A percentile compares a stretch with the other conserved stretches of the same genome.
phyloP scores from a whole-genome alignment of 2,329 filamentous ascomycete species.

The Cryphonectria naterciae region DNA sequence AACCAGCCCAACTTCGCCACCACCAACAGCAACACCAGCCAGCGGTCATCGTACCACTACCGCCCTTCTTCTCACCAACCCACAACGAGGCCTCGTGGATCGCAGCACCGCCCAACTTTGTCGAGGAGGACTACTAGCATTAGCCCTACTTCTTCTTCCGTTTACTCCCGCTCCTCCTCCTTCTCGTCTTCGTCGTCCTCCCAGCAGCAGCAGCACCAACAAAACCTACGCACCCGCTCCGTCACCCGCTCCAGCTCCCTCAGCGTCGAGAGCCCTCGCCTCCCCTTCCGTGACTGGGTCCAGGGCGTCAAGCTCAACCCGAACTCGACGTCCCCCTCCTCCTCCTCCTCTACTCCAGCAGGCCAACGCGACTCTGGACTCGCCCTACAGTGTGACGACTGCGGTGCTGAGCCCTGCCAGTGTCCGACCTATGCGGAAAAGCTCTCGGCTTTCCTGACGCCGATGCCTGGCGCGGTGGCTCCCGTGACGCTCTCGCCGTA shows the following conservation, averaged over 20 bases:
- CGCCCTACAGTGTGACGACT: constrained; percentile 25
- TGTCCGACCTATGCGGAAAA: constrained; percentile 27
- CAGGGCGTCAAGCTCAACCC: constrained; percentile 24
- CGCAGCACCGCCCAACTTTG: constrained; percentile 7
- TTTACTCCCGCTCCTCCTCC: constrained; percentile 16
- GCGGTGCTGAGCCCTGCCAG: constrained; percentile 24
- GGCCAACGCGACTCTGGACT: constrained; percentile 27
- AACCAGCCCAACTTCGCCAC: background rate
- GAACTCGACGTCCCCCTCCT: background rate
- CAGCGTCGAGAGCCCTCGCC: constrained; percentile 28
- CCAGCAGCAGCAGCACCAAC: background rate
- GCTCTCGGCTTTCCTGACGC: constrained; percentile 28
- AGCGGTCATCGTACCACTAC: constrained; percentile 13
- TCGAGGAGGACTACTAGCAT: constrained; percentile 20
- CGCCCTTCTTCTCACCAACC: background rate
- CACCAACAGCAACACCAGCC: constrained; percentile 11
- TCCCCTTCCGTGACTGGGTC: constrained; percentile 29
- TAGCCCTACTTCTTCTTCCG: constrained; percentile 19
- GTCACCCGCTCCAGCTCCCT: constrained; percentile 25
- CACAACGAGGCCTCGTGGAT: background rate
- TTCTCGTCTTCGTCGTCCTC: background rate
- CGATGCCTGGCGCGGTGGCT: background rate
- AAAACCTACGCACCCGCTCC: background rate
- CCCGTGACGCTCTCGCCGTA: constrained; percentile 1
- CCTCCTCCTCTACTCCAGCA: background rate